These are phyloP conservation scores for Schwanniomyces vanrijiae DNA, from an alignment of 805 yeast species.

Conservation along the genomic window DNA sequence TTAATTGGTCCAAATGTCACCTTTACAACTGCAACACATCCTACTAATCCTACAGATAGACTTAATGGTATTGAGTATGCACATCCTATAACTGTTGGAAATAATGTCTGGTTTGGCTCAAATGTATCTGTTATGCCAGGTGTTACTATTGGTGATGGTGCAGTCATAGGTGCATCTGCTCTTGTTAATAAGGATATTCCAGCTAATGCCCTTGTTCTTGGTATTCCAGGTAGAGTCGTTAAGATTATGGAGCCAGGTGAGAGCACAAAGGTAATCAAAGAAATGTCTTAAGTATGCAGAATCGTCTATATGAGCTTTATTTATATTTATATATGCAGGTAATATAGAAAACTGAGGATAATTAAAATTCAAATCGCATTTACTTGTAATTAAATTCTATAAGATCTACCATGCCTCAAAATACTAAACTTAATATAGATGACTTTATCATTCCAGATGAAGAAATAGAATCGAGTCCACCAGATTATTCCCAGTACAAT, in stretches of 20 bases:
- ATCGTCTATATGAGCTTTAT: too few species aligned
- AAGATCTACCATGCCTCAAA: not conserved
- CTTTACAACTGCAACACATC: constrained; percentile 65
- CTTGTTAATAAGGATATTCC: constrained; percentile 63
- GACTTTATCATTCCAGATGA: constrained; percentile 42
- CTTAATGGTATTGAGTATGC: constrained; percentile 51
- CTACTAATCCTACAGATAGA: constrained; percentile 49
- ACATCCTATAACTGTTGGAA: constrained; percentile 56
- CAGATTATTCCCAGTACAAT: not conserved
- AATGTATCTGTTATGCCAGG: constrained; percentile 60
- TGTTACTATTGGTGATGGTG: constrained; percentile 60
- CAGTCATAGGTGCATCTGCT: constrained; percentile 67
- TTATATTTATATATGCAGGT: not conserved
- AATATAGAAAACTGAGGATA: not conserved
- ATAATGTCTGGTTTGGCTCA: constrained; percentile 70
- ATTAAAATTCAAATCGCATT: constrained; percentile 2
- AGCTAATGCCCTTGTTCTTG: constrained; percentile 55
- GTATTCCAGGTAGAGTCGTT: constrained; percentile 58
- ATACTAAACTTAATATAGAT: constrained; percentile 17
- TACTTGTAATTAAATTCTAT: not conserved
- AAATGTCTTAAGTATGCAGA: not conserved
- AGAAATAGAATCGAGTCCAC: constrained; percentile 11
- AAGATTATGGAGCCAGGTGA: constrained; percentile 25
- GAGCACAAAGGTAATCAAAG: constrained; percentile 7
- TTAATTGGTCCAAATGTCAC: constrained; percentile 64